phyloP scores from a whole-genome alignment of 164 flowering plant species.

The Saururus chinensis region DNA sequence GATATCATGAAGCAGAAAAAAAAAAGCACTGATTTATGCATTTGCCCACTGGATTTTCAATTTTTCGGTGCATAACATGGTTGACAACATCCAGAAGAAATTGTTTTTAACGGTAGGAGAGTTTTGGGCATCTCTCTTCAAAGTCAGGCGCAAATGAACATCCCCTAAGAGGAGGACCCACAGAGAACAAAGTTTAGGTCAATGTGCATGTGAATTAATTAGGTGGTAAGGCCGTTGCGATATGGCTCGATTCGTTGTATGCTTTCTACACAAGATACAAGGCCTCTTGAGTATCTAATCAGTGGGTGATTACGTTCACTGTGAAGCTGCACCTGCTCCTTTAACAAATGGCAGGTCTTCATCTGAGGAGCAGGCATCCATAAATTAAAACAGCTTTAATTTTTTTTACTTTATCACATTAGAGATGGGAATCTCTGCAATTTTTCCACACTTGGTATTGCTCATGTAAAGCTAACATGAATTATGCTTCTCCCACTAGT shows the following conservation, averaged over 20 bases:
- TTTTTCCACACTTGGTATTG: no score
- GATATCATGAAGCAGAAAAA: background rate
- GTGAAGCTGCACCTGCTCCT: background rate
- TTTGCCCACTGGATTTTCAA: background rate
- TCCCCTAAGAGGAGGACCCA: no score
- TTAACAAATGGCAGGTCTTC: constrained; percentile 1
- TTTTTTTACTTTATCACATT: background rate
- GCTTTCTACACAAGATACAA: background rate
- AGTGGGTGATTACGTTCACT: background rate
- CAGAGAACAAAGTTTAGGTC: no score
- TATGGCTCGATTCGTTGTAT: background rate
- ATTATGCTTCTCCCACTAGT: constrained; percentile 5
- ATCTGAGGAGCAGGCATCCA: background rate
- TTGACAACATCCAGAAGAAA: background rate
- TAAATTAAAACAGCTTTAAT: background rate
- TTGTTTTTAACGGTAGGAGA: background rate
- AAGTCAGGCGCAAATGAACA: no score
- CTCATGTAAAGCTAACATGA: constrained; percentile 3
- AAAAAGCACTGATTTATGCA: background rate
- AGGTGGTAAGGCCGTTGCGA: background rate
- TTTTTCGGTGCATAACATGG: background rate
- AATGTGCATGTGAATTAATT: background rate
- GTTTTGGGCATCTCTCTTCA: no score
- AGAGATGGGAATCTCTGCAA: constrained; percentile 3
- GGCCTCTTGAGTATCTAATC: background rate